Evolutionary conservation across 2,329 filamentous ascomycete genomes (phyloP).

Genomic region (Neophaeococcomyces mojaviensis): DNA sequence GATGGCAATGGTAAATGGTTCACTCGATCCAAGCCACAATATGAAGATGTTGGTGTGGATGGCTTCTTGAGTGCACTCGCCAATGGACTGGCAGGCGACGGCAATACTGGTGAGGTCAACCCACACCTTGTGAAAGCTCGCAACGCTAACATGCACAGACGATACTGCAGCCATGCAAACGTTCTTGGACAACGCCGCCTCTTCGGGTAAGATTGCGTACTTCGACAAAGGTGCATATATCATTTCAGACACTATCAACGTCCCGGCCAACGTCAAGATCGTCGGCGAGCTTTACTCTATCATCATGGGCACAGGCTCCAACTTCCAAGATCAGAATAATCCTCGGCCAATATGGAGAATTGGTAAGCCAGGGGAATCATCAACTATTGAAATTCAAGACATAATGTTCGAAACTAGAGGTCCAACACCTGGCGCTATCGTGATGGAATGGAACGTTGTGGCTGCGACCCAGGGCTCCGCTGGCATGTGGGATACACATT

Average conservation of each 20-base stretch:
- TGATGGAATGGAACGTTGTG: conserved; percentile 32
- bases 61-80: conserved; percentile 40
- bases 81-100: conserved; percentile 45
- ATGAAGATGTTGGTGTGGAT: conserved; percentile 32
- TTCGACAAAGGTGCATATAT: conserved; percentile 70
- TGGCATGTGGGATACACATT: conserved; percentile 30
- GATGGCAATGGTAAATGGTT: conserved; percentile 46
- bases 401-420: conserved; percentile 31
- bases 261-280: conserved; percentile 53
- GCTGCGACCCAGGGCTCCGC: conserved; percentile 35
- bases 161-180: conserved; percentile 54
- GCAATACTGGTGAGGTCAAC: conserved; percentile 37
- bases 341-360: conserved; percentile 26
- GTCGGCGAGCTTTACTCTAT: conserved; percentile 47
- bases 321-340: conserved; percentile 25
- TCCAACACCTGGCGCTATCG: conserved; percentile 29
- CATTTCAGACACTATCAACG: conserved; percentile 60
- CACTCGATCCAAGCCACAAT: conserved; percentile 48
- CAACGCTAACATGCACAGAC: conserved; percentile 29
- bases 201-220: conserved; percentile 53
- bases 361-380: conserved; percentile 26
- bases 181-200: conserved; percentile 46
- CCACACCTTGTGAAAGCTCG: no score
- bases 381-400: conserved; percentile 31
- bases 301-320: conserved; percentile 27